Evolutionary conservation across 352 stramenopile genomes (phyloP).

Genomic region (Pythium pectinolyticum): DNA sequence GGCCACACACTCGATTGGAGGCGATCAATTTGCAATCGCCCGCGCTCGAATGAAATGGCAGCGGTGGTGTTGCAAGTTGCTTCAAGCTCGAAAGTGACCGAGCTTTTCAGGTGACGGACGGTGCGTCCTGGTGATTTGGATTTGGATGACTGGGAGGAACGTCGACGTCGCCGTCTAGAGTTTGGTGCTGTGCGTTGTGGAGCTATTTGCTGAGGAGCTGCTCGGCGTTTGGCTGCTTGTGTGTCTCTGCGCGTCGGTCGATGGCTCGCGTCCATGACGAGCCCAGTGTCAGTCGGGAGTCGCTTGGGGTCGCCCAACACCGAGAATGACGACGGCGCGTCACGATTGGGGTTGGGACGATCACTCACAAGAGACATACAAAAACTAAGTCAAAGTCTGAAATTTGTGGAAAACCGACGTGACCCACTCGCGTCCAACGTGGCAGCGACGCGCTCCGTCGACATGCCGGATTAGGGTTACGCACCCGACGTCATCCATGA

Average conservation of each 20-base stretch:
- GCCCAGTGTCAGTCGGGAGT: conserved; percentile 29
- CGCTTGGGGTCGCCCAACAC: conserved; percentile 23
- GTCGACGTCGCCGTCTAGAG: neutral
- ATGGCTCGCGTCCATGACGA: conserved; percentile 31
- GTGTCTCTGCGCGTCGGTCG: conserved; percentile 19
- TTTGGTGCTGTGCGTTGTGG: neutral
- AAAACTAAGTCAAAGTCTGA: conserved; percentile 1
- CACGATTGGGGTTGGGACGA: conserved; percentile 20
- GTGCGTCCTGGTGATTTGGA: neutral
- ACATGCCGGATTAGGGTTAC: conserved; percentile 2
- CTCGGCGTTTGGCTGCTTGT: conserved; percentile 1
- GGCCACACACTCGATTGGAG: no score
- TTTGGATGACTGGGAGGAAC: neutral
- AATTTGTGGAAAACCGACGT: neutral
- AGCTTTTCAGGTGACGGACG: no score
- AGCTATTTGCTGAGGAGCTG: neutral
- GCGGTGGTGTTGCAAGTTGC: no score
- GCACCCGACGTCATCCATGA: conserved; percentile 20
- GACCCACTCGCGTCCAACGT: conserved; percentile 17
- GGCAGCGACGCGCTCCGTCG: conserved; percentile 16
- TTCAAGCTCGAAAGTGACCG: no score
- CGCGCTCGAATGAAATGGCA: no score
- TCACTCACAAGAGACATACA: conserved; percentile 10
- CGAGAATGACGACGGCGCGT: conserved; percentile 32
- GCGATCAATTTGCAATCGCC: no score